Evolutionary conservation across 2,329 filamentous ascomycete genomes (phyloP).

Genomic region (Fusarium begoniae): DNA sequence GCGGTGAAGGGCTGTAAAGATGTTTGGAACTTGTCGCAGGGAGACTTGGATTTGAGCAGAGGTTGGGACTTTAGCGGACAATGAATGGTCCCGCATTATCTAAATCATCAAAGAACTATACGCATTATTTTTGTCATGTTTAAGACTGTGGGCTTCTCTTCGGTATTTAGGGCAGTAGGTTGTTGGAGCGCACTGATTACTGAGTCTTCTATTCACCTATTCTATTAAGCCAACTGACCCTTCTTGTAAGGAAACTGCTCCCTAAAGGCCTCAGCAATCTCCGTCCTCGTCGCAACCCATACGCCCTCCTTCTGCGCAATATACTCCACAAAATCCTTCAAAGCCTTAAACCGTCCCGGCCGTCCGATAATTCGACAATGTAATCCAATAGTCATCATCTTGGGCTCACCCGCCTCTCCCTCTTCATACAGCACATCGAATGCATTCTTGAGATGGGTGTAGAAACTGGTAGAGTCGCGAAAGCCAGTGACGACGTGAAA

Average conservation of each 20-base stretch:
- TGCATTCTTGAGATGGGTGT: background rate
- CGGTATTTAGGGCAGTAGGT: accelerated
- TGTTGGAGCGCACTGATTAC: accelerated
- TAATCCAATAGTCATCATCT: conserved; percentile 2
- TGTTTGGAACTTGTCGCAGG: background rate
- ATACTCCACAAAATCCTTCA: conserved; percentile 6
- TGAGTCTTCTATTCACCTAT: background rate
- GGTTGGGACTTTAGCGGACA: background rate
- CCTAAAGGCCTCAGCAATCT: background rate
- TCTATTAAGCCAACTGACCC: background rate
- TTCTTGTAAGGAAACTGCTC: background rate
- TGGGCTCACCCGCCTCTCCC: background rate
- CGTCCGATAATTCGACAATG: conserved; percentile 12
- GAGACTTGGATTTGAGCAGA: background rate
- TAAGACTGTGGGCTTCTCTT: background rate
- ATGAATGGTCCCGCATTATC: background rate
- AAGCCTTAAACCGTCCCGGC: background rate
- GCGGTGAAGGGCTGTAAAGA: background rate
- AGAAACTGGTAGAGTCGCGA: background rate
- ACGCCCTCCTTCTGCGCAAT: background rate
- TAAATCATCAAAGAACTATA: background rate
- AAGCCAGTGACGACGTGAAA: background rate
- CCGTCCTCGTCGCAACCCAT: conserved; percentile 2
- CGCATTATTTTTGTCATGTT: too few species aligned
- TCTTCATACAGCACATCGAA: conserved; percentile 1